These are phyloP conservation scores for Auriscalpium orientale DNA, from an alignment of 768 basidiomycete species.

Conservation along the genomic window DNA sequence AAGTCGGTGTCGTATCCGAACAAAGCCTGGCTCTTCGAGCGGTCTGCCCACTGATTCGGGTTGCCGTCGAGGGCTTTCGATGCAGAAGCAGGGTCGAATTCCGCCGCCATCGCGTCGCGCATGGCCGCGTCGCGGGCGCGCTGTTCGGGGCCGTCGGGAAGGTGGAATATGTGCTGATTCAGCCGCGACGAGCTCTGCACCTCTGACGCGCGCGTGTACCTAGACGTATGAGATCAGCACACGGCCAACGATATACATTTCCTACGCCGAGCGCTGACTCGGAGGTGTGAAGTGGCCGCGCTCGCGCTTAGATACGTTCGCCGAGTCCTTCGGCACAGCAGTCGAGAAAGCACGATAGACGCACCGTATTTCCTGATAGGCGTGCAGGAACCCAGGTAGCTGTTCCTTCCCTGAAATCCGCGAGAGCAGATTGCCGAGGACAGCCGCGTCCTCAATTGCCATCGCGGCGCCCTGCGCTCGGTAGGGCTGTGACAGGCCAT, in stretches of 20 bases:
- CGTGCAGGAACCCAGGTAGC: constrained; percentile 37
- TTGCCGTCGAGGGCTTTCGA: constrained; percentile 26
- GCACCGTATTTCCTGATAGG: constrained; percentile 43
- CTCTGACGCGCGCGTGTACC: constrained; percentile 35
- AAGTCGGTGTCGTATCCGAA: constrained; percentile 50
- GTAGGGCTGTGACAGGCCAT: constrained; percentile 26
- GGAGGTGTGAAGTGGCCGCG: too few species aligned
- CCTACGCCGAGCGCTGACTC: too few species aligned
- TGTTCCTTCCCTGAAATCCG: constrained; percentile 35
- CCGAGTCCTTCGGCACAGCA: too few species aligned
- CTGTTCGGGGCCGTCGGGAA: constrained; percentile 48
- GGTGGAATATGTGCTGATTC: constrained; percentile 49
- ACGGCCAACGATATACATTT: neutral
- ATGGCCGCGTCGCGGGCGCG: constrained; percentile 42
- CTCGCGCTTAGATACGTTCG: too few species aligned
- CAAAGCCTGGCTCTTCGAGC: constrained; percentile 35
- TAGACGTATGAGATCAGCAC: neutral
- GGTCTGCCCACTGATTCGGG: constrained; percentile 54
- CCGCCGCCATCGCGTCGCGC: constrained; percentile 38
- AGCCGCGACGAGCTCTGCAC: constrained; percentile 43
- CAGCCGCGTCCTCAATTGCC: constrained; percentile 45
- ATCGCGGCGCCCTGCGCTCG: constrained; percentile 37
- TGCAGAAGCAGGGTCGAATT: constrained; percentile 22
- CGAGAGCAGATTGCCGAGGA: constrained; percentile 41
- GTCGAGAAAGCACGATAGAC: neutral